Percentiles rank a stretch among this genome's conserved stretches.
These are phyloP conservation scores for Casuarina equisetifolia DNA, from an alignment of 306 rosid species.

Conservation along the genomic window DNA sequence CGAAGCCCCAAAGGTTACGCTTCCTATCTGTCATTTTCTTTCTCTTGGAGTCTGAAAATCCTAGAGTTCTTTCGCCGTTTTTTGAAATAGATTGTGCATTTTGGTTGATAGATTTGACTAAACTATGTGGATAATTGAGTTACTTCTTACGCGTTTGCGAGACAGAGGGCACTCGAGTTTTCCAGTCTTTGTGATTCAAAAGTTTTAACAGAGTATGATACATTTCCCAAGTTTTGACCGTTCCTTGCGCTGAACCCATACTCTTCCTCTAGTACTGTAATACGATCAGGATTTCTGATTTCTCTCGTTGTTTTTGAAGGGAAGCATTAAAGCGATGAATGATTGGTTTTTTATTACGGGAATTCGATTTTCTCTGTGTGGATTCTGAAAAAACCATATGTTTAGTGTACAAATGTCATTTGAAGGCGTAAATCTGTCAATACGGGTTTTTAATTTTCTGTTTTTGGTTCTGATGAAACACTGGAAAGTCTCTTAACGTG, in stretches of 20 bases:
- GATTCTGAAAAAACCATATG: neutral
- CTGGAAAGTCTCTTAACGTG: conserved; percentile 36
- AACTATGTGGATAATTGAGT: neutral
- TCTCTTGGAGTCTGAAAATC: neutral
- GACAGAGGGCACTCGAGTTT: neutral
- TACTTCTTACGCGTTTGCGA: neutral
- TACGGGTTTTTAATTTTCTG: neutral
- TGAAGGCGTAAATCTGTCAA: neutral
- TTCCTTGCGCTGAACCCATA: neutral
- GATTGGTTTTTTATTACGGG: neutral
- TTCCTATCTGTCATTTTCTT: neutral
- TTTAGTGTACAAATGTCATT: too few species aligned
- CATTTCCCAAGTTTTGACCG: neutral
- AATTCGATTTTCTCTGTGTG: neutral
- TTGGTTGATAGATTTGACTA: neutral
- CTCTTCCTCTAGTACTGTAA: neutral
- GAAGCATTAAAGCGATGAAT: neutral
- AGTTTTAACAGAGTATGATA: neutral
- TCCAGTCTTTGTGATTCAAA: neutral
- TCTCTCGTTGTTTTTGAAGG: neutral
- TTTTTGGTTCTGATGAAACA: conserved; percentile 19
- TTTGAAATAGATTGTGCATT: neutral
- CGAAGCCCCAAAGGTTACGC: conserved; percentile 60
- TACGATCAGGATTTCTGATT: neutral
- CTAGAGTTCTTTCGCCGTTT: neutral